Percentiles rank a stretch among this genome's conserved stretches.
These are phyloP conservation scores for Candida sonorensis DNA, from an alignment of 805 yeast species.

Conservation along the genomic window DNA sequence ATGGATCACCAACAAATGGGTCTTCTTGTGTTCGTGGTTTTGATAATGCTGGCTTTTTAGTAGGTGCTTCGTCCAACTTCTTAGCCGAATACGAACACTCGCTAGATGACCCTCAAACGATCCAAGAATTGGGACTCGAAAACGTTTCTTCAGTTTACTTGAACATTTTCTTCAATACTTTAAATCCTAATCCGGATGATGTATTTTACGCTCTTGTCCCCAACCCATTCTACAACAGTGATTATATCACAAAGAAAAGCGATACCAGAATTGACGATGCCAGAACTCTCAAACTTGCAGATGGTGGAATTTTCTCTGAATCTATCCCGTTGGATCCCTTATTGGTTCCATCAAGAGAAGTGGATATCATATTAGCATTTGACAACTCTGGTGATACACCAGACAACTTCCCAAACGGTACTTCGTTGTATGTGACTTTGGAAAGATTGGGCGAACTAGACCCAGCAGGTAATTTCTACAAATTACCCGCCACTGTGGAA, in stretches of 20 bases:
- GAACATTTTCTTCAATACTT: conserved; percentile 16
- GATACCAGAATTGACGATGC: conserved; percentile 8
- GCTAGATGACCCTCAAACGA: conserved; percentile 7
- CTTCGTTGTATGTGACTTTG: conserved; percentile 45
- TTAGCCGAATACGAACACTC: conserved; percentile 29
- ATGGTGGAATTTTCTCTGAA: conserved; percentile 36
- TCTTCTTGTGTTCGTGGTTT: conserved; percentile 53
- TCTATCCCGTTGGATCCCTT: conserved; percentile 61
- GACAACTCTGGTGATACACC: conserved; percentile 60
- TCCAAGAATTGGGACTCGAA: conserved; percentile 12
- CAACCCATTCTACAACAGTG: conserved; percentile 31
- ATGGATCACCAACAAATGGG: conserved; percentile 44
- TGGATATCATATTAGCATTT: conserved; percentile 58
- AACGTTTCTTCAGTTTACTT: conserved; percentile 11
- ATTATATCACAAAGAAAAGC: conserved; percentile 27
- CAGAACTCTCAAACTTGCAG: conserved; percentile 16
- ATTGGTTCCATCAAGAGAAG: conserved; percentile 47
- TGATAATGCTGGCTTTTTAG: conserved; percentile 71
- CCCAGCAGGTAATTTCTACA: conserved; percentile 55
- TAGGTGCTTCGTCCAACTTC: conserved; percentile 73
- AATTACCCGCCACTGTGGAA: conserved; percentile 52
- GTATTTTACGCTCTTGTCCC: conserved; percentile 38
- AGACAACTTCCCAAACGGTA: conserved; percentile 58
- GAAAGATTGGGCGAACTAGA: conserved; percentile 42
- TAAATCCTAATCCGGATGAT: conserved; percentile 40